Percentiles rank a stretch among this genome's conserved stretches.
Evolutionary conservation across 306 rosid species (phyloP).

Genomic region (Clitoria ternatea): DNA sequence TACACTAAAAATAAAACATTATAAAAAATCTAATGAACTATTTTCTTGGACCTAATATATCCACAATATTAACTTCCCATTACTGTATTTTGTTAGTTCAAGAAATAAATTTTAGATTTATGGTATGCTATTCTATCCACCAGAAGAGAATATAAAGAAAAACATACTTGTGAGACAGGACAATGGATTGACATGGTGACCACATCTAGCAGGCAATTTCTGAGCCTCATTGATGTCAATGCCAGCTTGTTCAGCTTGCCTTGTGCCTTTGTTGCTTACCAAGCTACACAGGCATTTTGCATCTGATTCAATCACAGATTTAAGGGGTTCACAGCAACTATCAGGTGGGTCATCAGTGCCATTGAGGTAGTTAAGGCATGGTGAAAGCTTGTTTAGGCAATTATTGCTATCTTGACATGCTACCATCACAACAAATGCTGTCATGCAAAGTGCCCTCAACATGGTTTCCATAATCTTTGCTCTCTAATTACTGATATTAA

Average conservation of each 20-base stretch:
- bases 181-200: conserved; percentile 45
- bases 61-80: no score
- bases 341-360: conserved; percentile 48
- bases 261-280: conserved; percentile 39
- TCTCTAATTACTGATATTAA: no score
- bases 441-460: background rate
- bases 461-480: conserved; percentile 10
- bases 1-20: no score
- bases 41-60: no score
- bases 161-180: conserved; percentile 38
- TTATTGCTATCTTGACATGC: conserved; percentile 14
- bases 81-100: no score
- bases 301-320: no score
- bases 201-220: conserved; percentile 42
- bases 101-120: no score
- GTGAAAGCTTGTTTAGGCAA: conserved; percentile 44
- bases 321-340: conserved; percentile 51
- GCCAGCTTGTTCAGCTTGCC: conserved; percentile 50
- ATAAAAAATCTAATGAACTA: no score
- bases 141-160: background rate
- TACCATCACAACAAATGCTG: background rate
- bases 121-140: no score
- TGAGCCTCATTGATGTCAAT: conserved; percentile 45
- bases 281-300: no score
- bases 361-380: conserved; percentile 50